A percentile compares a stretch with the other conserved stretches of the same genome.
These are phyloP conservation scores for Tardiomyces blankii DNA, from an alignment of 1,139 yeast genomes.

Conservation along the genomic window DNA sequence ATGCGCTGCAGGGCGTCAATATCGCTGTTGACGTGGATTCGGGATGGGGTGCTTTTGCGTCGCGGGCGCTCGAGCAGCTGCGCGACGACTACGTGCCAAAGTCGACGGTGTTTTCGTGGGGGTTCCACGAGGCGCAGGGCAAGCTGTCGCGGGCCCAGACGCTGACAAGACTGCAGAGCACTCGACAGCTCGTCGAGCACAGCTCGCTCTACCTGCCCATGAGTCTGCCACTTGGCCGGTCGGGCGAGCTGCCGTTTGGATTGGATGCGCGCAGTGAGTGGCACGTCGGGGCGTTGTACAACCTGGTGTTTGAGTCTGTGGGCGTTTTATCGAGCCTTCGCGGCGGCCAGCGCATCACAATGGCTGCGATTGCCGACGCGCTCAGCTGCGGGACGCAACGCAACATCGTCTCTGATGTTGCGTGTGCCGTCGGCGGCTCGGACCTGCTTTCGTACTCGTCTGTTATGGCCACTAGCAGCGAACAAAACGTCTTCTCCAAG, in stretches of 20 bases:
- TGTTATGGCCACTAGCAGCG: not conserved
- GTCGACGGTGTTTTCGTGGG: conserved; percentile 48
- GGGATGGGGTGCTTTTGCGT: conserved; percentile 78
- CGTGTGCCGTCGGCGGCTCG: not conserved
- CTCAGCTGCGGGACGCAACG: conserved; percentile 5
- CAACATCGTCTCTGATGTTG: conserved; percentile 9
- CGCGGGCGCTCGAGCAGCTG: conserved; percentile 38
- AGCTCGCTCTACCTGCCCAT: conserved; percentile 8
- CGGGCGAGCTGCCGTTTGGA: conserved; percentile 1
- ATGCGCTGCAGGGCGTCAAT: conserved; percentile 59
- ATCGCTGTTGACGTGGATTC: conserved; percentile 56
- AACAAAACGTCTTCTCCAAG: not conserved
- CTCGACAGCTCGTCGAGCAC: conserved; percentile 7
- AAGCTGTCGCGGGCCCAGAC: not conserved
- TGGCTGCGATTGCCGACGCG: conserved; percentile 7
- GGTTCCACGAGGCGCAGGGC: conserved; percentile 9
- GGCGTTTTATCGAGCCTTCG: conserved; percentile 12
- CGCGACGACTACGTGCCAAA: conserved; percentile 68
- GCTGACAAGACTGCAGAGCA: not conserved
- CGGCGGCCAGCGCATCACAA: conserved; percentile 5
- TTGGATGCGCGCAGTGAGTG: conserved; percentile 1
- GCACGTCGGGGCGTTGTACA: conserved; percentile 1
- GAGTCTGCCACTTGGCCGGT: conserved; percentile 8
- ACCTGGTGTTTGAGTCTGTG: conserved; percentile 8
- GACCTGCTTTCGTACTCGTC: not conserved